Percentiles rank a stretch among this genome's conserved stretches.
These are phyloP conservation scores for Globisporangium heterothallicum DNA, from an alignment of 352 stramenopile genomes.

Conservation along the genomic window DNA sequence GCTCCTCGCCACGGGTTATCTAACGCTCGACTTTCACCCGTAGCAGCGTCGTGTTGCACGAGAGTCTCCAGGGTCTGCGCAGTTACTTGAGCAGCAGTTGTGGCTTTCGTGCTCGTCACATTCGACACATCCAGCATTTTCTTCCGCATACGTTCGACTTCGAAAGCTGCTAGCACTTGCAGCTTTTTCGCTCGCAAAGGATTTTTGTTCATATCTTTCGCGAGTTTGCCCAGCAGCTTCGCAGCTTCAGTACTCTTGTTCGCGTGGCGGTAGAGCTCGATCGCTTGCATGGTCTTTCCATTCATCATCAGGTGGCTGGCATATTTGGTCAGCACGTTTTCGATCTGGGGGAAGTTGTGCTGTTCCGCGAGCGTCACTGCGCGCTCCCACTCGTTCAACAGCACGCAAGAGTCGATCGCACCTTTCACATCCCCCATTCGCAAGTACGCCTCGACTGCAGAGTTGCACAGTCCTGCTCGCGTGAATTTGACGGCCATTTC, in stretches of 20 bases:
- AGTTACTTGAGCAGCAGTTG: slow-evolving; percentile 76
- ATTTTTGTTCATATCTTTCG: slow-evolving; percentile 75
- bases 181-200: slow-evolving; percentile 91
- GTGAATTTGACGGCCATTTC: slow-evolving; percentile 89
- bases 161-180: slow-evolving; percentile 90
- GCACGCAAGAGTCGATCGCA: slow-evolving; percentile 90
- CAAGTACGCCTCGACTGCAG: slow-evolving; percentile 83
- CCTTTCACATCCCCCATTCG: slow-evolving; percentile 89
- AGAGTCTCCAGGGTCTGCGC: slow-evolving; percentile 90
- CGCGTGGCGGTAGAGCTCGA: slow-evolving; percentile 91
- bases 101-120: slow-evolving; percentile 47
- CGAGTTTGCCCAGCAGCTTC: slow-evolving; percentile 86
- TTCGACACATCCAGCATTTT: slow-evolving; percentile 83
- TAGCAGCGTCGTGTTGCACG: slow-evolving; percentile 83
- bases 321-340: slow-evolving; percentile 90
- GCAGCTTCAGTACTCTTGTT: slow-evolving; percentile 91
- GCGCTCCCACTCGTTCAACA: slow-evolving; percentile 91
- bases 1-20: slow-evolving; percentile 93
- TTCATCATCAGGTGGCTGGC: slow-evolving; percentile 80
- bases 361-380: slow-evolving; percentile 88
- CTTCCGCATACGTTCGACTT: slow-evolving; percentile 91
- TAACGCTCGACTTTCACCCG: slow-evolving; percentile 73
- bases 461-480: slow-evolving; percentile 72
- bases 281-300: slow-evolving; percentile 84
- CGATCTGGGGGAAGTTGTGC: slow-evolving; percentile 92